Evolutionary conservation across 257 asterid genomes (phyloP), one percentile per base, ranked within the genome.

Genomic region (Nicotiana attenuata): DNA sequence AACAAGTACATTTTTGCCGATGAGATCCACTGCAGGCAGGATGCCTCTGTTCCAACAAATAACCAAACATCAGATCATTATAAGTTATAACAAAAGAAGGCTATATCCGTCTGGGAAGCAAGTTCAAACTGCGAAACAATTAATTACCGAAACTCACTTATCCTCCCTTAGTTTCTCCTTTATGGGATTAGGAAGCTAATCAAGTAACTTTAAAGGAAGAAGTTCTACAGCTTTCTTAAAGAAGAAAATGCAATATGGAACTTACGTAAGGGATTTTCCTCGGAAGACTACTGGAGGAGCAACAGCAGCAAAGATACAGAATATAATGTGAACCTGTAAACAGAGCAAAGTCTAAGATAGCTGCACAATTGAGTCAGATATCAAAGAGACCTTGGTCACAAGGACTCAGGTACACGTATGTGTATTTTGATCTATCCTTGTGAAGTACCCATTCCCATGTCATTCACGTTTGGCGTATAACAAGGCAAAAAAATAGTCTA

Each of bases 201-300:
- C 67, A 22, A 73, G 6, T 38, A 41, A 41, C n/a, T 28, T 41
- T 47, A 47, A 5, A 60, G 45, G 35, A 19, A 15, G 19, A 41
- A 10, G 7, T 65, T n/a, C 16, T 45, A 16, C 20, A 67, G 47
- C 24, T 64, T 13, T 38, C 20, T 5, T 11, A 10, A 65, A 52
- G 31, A 66, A 29, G 65, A 7, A 26, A 11, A 65, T 50, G 84
- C 35, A 81, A 47, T 76, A 65, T 77, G 78, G 68, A 78, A 84
- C 97, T 90, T 89, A 96, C 99, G 98, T 87, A 35, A 96, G 89
- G 83, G 99, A 94, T 90, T 94, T 94, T 82, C 99, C 99, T 88
- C 89, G 89, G 92, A 96, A 96, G 69, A 96, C 97, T 28, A 96
- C 79, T 55, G 99, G 99, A 78, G 99, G 99, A 79, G 99, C 99